Conservation (phyloP, 139 green algal genomes). For the Ostreobium quekettii region DNA sequence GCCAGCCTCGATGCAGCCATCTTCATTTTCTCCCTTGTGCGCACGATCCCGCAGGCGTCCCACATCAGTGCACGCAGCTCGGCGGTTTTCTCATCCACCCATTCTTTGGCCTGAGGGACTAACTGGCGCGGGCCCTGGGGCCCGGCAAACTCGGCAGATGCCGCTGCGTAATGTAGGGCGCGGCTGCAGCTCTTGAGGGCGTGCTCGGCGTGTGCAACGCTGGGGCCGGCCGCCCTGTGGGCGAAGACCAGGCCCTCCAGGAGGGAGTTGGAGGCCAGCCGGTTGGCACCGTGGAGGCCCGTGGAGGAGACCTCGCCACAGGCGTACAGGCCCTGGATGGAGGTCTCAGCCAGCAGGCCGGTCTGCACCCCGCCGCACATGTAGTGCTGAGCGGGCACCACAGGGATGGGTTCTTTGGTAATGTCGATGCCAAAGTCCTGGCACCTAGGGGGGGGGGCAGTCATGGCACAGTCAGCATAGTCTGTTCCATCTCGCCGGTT, state of each 20-base stretch:
- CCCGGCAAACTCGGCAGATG: constrained; percentile 34
- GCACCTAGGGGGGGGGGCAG: too few relatives aligned
- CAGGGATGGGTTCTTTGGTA: constrained; percentile 81
- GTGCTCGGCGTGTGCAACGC: constrained; percentile 63
- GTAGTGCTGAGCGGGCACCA: constrained; percentile 95
- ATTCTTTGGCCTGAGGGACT: constrained; percentile 17
- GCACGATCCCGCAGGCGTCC: constrained; percentile 77
- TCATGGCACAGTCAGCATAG: too few relatives aligned
- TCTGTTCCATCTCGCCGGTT: too few relatives aligned
- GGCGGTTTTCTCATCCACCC: constrained; percentile 37
- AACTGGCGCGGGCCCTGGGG: constrained; percentile 12
- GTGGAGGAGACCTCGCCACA: constrained; percentile 87
- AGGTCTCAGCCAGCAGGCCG: constrained; percentile 79
- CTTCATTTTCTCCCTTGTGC: constrained; percentile 51
- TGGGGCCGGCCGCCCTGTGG: constrained; percentile 64
- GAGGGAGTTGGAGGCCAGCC: constrained; percentile 91
- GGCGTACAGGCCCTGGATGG: constrained; percentile 80
- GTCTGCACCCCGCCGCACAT: constrained; percentile 91
- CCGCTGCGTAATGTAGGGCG: constrained; percentile 39
- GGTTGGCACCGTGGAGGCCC: constrained; percentile 94
- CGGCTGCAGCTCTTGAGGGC: constrained; percentile 33
- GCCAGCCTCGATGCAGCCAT: constrained; percentile 37
- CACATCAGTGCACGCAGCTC: constrained; percentile 81
- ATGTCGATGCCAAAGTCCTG: constrained; percentile 84
- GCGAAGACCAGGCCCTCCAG: constrained; percentile 96